Evolutionary conservation across 108 stramenopile species (phyloP), one percentile per base, ranked within the genome.

Genomic region (Cyclotella cryptica): DNA sequence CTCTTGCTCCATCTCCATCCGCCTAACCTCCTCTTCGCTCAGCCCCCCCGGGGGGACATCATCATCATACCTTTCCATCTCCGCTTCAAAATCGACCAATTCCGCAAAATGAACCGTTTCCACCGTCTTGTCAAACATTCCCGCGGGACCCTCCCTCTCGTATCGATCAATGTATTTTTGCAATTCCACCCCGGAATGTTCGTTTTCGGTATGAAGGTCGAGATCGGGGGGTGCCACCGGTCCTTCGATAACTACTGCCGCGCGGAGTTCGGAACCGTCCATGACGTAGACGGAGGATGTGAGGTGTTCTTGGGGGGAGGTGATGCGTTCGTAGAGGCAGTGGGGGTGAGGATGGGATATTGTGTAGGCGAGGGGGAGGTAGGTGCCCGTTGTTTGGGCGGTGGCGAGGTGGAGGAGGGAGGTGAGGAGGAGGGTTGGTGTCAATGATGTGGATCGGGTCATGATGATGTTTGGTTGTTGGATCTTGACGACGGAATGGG

Each of bases 231-330:
- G 78, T 18, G 92, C 90, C 17, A 95, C 66, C 14, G 94, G 91
- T 4, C 94, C 94, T 45, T 91, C 89, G 30, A 95, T n/a, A 1
- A 40, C 60, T 5, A 77, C 39, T 3, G 75, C 78, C 11, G 90
- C 92, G 43, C 71, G 84, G 17, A 95, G 73, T 67, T 87, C 81
- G 4, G 81, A 47, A 10, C 90, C 92, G 2, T 80, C 81, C 12
- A 90, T 43, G 68, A 95, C 85, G 61, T 91, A 91, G 22, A 89
- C 69, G 52, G 87, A 86, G 2, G 78, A 40, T 13, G 94, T 95
- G 2, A 92, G 66, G 15, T 71, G 47, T 80, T 92, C 91, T 18
- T 81, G 28, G 0, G 63, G 21, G 0, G n/a, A 39, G 60, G 66
- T 29, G 22, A 83, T 78, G 19, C 62, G 76, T 61, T 83, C 81